phyloP scores from a whole-genome alignment of 176 grass and related monocot genomes.

The Aegilops longissima region DNA sequence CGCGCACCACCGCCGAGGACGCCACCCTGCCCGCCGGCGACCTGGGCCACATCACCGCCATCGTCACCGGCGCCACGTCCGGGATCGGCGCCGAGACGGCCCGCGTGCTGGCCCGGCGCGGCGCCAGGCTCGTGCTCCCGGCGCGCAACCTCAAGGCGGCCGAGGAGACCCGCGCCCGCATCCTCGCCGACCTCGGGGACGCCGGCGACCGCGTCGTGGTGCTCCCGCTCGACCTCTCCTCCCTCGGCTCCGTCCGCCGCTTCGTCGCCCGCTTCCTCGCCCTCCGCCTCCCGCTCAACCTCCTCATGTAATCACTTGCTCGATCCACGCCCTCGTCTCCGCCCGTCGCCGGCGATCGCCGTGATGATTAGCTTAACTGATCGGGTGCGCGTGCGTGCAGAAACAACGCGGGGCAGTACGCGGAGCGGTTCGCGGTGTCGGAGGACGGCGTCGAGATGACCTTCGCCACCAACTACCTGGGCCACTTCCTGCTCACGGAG shows the following conservation, averaged over 20 bases:
- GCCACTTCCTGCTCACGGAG: slow-evolving; percentile 88
- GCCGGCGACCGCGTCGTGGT: slow-evolving; percentile 49
- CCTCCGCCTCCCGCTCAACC: slow-evolving; percentile 79
- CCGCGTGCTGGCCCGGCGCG: slow-evolving; percentile 64
- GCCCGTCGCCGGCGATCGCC: neutral
- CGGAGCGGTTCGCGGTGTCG: slow-evolving; percentile 57
- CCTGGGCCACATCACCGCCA: slow-evolving; percentile 70
- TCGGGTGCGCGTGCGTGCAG: slow-evolving; percentile 22
- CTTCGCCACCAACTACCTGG: slow-evolving; percentile 94
- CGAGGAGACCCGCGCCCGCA: slow-evolving; percentile 59
- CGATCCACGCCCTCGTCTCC: neutral
- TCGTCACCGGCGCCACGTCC: slow-evolving; percentile 96
- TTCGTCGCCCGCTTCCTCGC: slow-evolving; percentile 70
- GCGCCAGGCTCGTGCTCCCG: slow-evolving; percentile 79
- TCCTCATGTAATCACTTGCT: slow-evolving; percentile 52
- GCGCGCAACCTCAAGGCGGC: slow-evolving; percentile 89
- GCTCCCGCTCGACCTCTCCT: slow-evolving; percentile 92
- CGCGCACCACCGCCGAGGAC: slow-evolving; percentile 74
- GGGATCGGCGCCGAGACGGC: slow-evolving; percentile 95
- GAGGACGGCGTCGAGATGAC: slow-evolving; percentile 97
- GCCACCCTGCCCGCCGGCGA: slow-evolving; percentile 43
- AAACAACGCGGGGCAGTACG: slow-evolving; percentile 97
- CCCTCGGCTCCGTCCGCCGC: slow-evolving; percentile 78
- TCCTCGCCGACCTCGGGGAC: slow-evolving; percentile 40
- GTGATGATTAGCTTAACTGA: neutral